Conservation (phyloP, 305 asterid genomes). For the Plantago coronopus region DNA sequence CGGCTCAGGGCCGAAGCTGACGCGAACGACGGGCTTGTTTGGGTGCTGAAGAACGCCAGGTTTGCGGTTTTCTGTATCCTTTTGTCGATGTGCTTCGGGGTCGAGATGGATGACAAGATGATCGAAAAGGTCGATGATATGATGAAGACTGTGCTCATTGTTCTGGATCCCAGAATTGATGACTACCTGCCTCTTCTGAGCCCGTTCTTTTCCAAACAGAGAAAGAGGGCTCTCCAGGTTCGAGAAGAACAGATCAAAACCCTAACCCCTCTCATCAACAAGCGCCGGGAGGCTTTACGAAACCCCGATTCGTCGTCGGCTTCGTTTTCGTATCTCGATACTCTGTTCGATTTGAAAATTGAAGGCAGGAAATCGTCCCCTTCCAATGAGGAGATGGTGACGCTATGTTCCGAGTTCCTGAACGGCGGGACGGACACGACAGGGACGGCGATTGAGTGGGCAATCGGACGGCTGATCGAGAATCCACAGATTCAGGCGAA, state of each 20-base stretch:
- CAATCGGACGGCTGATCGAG: slow-evolving; percentile 69
- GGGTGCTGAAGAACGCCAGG: slow-evolving; percentile 66
- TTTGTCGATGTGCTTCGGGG: slow-evolving; percentile 72
- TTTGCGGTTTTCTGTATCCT: slow-evolving; percentile 77
- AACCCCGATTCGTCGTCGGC: slow-evolving; percentile 65
- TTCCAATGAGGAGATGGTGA: slow-evolving; percentile 58
- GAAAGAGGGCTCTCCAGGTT: slow-evolving; percentile 54
- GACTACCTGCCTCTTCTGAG: slow-evolving; percentile 73
- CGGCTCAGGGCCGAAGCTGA: slow-evolving; percentile 53
- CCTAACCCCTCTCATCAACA: slow-evolving; percentile 60
- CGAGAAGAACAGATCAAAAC: slow-evolving; percentile 61
- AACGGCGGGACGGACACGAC: slow-evolving; percentile 98
- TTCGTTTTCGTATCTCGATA: slow-evolving; percentile 68
- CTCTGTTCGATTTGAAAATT: slow-evolving; percentile 58
- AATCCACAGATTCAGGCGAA: slow-evolving; percentile 58
- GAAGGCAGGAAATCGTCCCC: slow-evolving; percentile 71
- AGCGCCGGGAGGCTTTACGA: slow-evolving; percentile 42
- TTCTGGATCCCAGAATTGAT: slow-evolving; percentile 72
- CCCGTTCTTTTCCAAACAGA: slow-evolving; percentile 65
- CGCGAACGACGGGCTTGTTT: slow-evolving; percentile 53
- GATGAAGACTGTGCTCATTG: slow-evolving; percentile 65
- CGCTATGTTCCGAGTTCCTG: slow-evolving; percentile 74
- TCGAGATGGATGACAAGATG: slow-evolving; percentile 65
- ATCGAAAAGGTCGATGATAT: slow-evolving; percentile 59
- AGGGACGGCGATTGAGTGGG: slow-evolving; percentile 90